Evolutionary conservation across 192 early-diverging fungal species (phyloP).

Genomic region (Podochytrium sp.): DNA sequence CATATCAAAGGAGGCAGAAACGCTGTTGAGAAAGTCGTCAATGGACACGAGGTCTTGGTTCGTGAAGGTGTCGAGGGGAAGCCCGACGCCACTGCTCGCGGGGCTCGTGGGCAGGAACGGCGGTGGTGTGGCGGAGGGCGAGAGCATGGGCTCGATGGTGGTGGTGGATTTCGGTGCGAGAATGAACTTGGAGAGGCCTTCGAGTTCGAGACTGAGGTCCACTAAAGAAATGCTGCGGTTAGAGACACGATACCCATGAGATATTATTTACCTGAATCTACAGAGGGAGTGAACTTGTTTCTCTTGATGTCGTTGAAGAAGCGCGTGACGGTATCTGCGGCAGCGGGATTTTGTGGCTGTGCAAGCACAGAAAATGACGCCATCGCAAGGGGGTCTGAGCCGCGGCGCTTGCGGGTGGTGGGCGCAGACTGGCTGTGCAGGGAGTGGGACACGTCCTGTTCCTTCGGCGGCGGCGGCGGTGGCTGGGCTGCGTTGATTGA

Average conservation of each 20-base stretch:
- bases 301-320: neutral
- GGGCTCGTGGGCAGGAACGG: neutral
- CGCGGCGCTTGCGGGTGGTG: too few relatives aligned
- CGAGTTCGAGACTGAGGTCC: neutral
- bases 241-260: neutral
- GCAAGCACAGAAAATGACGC: too few relatives aligned
- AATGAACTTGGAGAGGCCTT: neutral
- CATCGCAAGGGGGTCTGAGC: too few relatives aligned
- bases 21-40: conserved; percentile 19
- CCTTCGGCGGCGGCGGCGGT: too few relatives aligned
- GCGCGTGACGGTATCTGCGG: neutral
- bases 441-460: too few relatives aligned
- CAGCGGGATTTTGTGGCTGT: conserved; percentile 1
- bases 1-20: neutral
- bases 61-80: neutral
- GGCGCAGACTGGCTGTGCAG: too few relatives aligned
- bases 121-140: neutral
- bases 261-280: neutral
- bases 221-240: neutral
- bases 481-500: neutral
- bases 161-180: neutral
- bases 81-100: neutral
- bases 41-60: conserved; percentile 17
- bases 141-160: neutral
- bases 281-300: neutral